Percentiles rank a stretch among this genome's conserved stretches.
phyloP scores from a whole-genome alignment of 2,329 filamentous ascomycete species.

The Diaporthe australafricana region DNA sequence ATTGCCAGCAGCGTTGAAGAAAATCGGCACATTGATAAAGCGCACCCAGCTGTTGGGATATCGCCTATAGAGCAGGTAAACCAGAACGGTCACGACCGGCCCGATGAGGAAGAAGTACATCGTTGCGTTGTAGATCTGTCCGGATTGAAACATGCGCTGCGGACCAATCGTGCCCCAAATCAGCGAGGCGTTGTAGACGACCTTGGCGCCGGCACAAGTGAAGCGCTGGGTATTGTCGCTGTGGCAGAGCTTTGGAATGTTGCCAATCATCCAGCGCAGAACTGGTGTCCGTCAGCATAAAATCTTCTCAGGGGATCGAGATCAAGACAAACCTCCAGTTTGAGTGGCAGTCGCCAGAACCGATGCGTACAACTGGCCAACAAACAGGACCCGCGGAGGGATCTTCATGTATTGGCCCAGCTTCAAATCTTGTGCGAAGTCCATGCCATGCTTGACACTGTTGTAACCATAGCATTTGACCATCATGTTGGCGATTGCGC shows the following conservation, averaged over 20 bases:
- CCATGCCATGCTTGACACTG: conserved; percentile 48
- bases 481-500: conserved; percentile 48
- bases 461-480: conserved; percentile 49
- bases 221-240: conserved; percentile 47
- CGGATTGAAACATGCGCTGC: conserved; percentile 47
- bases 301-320: background rate
- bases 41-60: conserved; percentile 47
- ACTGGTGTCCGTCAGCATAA: conserved; percentile 24
- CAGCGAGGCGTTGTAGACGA: conserved; percentile 48
- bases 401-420: conserved; percentile 49
- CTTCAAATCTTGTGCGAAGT: conserved; percentile 48
- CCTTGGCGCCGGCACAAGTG: conserved; percentile 48
- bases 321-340: conserved; percentile 43
- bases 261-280: conserved; percentile 44
- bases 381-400: conserved; percentile 47
- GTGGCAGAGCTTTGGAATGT: conserved; percentile 45
- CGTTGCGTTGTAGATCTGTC: conserved; percentile 45
- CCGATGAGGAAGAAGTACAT: conserved; percentile 49
- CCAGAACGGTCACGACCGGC: conserved; percentile 46
- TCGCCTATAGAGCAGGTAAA: conserved; percentile 44
- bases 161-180: conserved; percentile 50
- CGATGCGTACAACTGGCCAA: conserved; percentile 48
- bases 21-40: conserved; percentile 48
- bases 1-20: conserved; percentile 48
- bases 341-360: conserved; percentile 47